A percentile compares a stretch with the other conserved stretches of the same genome.
Conservation (phyloP, 2,329 filamentous ascomycete genomes). For the Apiospora kogelbergensis region DNA sequence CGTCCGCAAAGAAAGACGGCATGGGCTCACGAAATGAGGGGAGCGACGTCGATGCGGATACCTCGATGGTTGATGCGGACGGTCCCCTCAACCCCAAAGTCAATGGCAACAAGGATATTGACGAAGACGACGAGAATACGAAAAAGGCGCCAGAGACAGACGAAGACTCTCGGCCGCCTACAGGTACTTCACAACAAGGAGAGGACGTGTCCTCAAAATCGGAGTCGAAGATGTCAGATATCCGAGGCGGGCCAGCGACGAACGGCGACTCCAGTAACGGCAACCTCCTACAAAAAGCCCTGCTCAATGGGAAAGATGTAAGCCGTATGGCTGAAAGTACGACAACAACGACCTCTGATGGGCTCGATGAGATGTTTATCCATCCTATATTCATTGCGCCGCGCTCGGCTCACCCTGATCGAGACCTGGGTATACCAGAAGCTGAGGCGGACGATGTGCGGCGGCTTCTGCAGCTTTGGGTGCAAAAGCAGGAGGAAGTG, state of each 20-base stretch:
- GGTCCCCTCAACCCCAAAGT: constrained; percentile 17
- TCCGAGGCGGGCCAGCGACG: not conserved
- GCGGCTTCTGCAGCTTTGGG: constrained; percentile 70
- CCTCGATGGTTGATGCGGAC: constrained; percentile 31
- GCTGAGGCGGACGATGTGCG: constrained; percentile 78
- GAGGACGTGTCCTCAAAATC: not conserved
- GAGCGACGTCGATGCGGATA: constrained; percentile 18
- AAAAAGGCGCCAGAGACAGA: not conserved
- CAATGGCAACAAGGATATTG: constrained; percentile 16
- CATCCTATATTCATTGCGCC: constrained; percentile 76
- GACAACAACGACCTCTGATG: constrained; percentile 39
- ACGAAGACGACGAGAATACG: constrained; percentile 1
- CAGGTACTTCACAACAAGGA: not conserved
- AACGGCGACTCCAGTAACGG: constrained; percentile 14
- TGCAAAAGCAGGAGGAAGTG: constrained; percentile 85
- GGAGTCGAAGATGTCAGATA: not conserved
- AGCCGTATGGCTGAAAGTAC: constrained; percentile 21
- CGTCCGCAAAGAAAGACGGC: constrained; percentile 14
- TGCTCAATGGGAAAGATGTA: constrained; percentile 16
- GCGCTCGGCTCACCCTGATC: constrained; percentile 59
- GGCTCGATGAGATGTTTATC: constrained; percentile 54
- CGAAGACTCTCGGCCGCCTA: not conserved
- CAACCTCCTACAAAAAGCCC: constrained; percentile 13
- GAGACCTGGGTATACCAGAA: constrained; percentile 70
- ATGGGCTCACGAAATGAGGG: constrained; percentile 9